A percentile compares a stretch with the other conserved stretches of the same genome.
Conservation (phyloP, 257 asterid genomes). For the Nicotiana paniculata region DNA sequence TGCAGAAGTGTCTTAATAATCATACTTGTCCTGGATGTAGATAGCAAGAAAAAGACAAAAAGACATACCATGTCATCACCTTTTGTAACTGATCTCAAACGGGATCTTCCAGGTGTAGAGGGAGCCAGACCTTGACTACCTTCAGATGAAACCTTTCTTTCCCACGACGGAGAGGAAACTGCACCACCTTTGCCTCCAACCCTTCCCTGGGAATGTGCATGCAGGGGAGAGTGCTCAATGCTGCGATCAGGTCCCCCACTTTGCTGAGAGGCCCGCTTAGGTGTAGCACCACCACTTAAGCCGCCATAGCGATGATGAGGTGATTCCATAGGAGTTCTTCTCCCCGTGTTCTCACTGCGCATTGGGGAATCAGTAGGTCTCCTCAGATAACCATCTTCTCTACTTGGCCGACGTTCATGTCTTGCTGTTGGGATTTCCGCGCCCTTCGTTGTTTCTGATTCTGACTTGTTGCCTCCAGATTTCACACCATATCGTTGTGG, state of each 20-base stretch:
- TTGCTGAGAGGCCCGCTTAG: slow-evolving; percentile 47
- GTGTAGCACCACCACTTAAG: slow-evolving; percentile 51
- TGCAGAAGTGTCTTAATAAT: neutral
- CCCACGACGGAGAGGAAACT: slow-evolving; percentile 86
- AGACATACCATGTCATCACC: slow-evolving; percentile 67
- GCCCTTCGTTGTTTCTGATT: slow-evolving; percentile 32
- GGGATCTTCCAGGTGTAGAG: slow-evolving; percentile 81
- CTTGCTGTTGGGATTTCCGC: slow-evolving; percentile 31
- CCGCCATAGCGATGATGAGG: slow-evolving; percentile 53
- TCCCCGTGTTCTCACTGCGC: slow-evolving; percentile 33
- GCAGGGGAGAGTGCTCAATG: slow-evolving; percentile 65
- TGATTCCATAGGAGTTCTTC: slow-evolving; percentile 42
- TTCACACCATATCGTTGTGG: slow-evolving; percentile 23
- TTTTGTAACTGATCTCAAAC: slow-evolving; percentile 65
- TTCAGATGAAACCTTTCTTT: slow-evolving; percentile 54
- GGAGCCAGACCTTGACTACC: slow-evolving; percentile 60
- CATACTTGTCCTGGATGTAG: neutral
- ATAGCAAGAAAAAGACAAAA: slow-evolving; percentile 4
- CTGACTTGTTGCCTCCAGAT: slow-evolving; percentile 29
- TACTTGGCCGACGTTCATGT: slow-evolving; percentile 39
- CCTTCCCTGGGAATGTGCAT: slow-evolving; percentile 52
- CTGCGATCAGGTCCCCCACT: slow-evolving; percentile 61
- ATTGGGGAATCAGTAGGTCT: slow-evolving; percentile 48
- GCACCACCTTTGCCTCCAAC: slow-evolving; percentile 46
- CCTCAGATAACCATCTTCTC: slow-evolving; percentile 46